These are phyloP conservation scores for Pezicula radicicola DNA, from an alignment of 2,329 filamentous ascomycete species.

Conservation along the genomic window DNA sequence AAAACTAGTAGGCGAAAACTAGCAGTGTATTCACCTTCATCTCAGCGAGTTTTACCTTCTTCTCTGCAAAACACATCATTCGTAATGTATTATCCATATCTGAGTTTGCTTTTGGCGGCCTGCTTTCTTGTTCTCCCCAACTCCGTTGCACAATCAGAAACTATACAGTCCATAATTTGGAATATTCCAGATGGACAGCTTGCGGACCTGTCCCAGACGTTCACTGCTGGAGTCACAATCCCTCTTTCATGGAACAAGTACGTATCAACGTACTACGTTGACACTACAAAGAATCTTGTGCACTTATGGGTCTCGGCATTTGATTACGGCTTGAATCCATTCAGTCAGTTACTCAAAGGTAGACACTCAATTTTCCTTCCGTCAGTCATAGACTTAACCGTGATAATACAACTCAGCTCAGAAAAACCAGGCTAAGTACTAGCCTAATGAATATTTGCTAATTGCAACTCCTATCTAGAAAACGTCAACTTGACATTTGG, in stretches of 20 bases:
- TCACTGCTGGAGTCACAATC: background rate
- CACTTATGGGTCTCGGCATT: background rate
- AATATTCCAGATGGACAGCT: background rate
- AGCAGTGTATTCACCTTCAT: too few species aligned
- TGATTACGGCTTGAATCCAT: background rate
- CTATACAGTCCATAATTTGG: background rate
- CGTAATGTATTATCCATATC: background rate
- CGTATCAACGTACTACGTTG: background rate
- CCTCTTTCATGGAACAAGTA: background rate
- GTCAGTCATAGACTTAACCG: background rate
- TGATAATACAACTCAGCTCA: background rate
- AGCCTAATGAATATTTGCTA: background rate
- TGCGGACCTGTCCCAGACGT: background rate
- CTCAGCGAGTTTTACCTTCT: too few species aligned
- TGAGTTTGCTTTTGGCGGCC: background rate
- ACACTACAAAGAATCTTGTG: background rate
- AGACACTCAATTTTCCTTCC: background rate
- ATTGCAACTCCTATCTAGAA: constrained; percentile 29
- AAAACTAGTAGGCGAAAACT: too few species aligned
- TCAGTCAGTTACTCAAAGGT: background rate
- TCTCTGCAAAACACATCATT: too few species aligned
- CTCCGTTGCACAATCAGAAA: background rate
- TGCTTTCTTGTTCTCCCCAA: background rate
- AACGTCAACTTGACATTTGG: constrained; percentile 34
- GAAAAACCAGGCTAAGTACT: background rate